phyloP scores from a whole-genome alignment of 768 basidiomycete species.

The Tricholoma flavovirens region DNA sequence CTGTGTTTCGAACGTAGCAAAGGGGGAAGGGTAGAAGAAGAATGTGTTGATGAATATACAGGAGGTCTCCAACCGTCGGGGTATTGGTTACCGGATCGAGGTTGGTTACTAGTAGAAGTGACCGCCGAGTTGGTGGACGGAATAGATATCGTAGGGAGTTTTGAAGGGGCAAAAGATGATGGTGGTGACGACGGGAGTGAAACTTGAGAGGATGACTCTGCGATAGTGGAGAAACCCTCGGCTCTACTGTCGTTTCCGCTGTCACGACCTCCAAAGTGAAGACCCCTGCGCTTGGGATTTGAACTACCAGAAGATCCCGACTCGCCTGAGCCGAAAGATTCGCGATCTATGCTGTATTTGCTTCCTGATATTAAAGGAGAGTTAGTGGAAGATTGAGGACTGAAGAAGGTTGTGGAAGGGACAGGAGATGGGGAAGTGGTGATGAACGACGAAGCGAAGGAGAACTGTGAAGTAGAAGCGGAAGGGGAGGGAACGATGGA shows the following conservation, averaged over 20 bases:
- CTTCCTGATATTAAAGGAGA: background rate
- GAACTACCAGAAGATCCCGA: conserved; percentile 16
- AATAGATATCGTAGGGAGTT: conserved; percentile 17
- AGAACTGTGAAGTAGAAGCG: background rate
- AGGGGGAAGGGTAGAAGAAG: background rate
- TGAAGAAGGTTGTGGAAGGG: background rate
- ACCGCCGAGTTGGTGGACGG: conserved; percentile 12
- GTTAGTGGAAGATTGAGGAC: background rate
- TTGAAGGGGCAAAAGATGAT: conserved; percentile 10
- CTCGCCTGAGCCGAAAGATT: conserved; percentile 14
- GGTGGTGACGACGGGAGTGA: conserved; percentile 7
- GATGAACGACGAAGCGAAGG: background rate
- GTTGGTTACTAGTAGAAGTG: background rate
- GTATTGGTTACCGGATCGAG: background rate
- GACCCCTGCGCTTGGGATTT: conserved; percentile 12
- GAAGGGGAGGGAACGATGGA: background rate
- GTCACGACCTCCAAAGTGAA: conserved; percentile 10
- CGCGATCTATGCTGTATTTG: conserved; percentile 4
- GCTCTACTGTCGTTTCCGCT: conserved; percentile 1
- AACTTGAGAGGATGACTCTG: conserved; percentile 10
- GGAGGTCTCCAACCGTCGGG: background rate
- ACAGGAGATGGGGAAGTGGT: background rate
- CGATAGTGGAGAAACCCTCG: conserved; percentile 11
- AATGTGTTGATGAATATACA: background rate
- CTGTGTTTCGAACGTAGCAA: conserved; percentile 12